Evolutionary conservation across 495 filamentous ascomycete species (phyloP), one percentile per base, ranked within the genome.

Genomic region (Penicillium taxi): DNA sequence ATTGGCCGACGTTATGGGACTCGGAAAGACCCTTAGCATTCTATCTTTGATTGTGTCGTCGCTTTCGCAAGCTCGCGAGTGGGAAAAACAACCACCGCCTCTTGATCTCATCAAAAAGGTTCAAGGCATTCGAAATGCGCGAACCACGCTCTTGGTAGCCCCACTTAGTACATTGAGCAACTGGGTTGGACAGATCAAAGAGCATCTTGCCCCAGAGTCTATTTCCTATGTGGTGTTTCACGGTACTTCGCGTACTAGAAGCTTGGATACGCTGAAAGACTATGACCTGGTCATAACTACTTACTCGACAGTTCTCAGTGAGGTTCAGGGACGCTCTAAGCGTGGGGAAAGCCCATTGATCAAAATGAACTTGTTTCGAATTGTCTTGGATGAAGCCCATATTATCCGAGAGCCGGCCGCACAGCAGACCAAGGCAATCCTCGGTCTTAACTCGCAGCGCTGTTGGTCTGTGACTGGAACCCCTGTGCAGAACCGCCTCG

Each of bases 381-480:
- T 98, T 37, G 90, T 95, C 0, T 73, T 98, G 17, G 91, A 98
- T 50, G 91, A 98, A 60, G 91, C 89, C 9, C 91, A 98, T 62
- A 82, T 80, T 50, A 96, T 98, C 46, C 80, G 91, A 7, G 86
- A 93, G 48, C 82, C 85, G 44, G 70, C 66, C 12, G 90, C 89
- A 0, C 64, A 79, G 35, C 81, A 86, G 34, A 89, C 85, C 8
- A 83, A 86, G 52, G 81, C 84, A 1, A 80, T 90, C n/a, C 83
- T 86, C 45, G 70, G 76, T n/a, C 67, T 98, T 8, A 71, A 81
- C 33, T 83, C 86, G 4, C 73, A 84, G 48, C 77, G 91, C 16
- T 79, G 88, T 12, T 98, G 91, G 91, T 89, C 91, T 1, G 87
- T 98, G 6, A 96, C 91, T 2, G 89, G 90, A 28, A 94, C 86